Conservation (phyloP, 352 stramenopile genomes). For the Pythium aristosporum region DNA sequence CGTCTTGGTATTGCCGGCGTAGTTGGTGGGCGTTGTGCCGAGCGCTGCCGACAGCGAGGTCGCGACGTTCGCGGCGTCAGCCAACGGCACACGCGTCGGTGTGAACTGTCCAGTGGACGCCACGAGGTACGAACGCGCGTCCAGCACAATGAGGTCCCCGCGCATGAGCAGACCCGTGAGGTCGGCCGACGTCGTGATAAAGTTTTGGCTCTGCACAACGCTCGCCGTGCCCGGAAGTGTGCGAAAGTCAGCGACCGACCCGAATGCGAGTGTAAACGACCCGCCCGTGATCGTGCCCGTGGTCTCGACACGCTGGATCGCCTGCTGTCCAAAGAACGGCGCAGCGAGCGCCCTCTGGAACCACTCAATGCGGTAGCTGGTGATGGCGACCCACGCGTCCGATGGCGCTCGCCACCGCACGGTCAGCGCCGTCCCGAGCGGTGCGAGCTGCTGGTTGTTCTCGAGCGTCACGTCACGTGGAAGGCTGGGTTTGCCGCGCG, state of each 20-base stretch:
- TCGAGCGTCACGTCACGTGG: conserved; percentile 34
- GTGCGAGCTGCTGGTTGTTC: conserved; percentile 37
- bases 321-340: conserved; percentile 55
- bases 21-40: conserved; percentile 30
- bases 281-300: conserved; percentile 47
- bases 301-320: conserved; percentile 57
- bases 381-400: conserved; percentile 27
- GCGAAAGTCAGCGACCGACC: conserved; percentile 23
- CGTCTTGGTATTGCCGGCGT: conserved; percentile 49
- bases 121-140: conserved; percentile 76
- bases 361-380: conserved; percentile 69
- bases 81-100: conserved; percentile 56
- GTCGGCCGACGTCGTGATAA: conserved; percentile 83
- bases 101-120: conserved; percentile 73
- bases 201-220: conserved; percentile 51
- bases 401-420: conserved; percentile 51
- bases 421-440: conserved; percentile 45
- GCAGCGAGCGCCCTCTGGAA: conserved; percentile 51
- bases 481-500: conserved; percentile 48
- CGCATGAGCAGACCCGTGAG: conserved; percentile 81
- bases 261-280: conserved; percentile 69
- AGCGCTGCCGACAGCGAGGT: conserved; percentile 27
- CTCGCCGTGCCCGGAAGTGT: conserved; percentile 51
- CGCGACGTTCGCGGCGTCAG: conserved; percentile 31
- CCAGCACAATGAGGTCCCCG: conserved; percentile 83